Base-by-base conservation (phyloP, 345 rosid genomes). In the Populus deltoides region DNA sequence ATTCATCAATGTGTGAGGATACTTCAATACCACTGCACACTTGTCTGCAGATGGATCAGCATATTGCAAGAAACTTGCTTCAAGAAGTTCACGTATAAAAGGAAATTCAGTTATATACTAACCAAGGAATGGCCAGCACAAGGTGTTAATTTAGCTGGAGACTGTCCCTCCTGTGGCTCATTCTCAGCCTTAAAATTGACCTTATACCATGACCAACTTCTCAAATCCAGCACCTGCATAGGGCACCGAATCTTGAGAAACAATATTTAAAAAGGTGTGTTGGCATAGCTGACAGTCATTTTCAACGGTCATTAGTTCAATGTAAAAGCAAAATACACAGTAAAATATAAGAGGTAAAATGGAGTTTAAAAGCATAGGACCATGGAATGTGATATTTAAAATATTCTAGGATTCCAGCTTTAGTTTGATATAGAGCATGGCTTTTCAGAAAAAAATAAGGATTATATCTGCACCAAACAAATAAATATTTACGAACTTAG, bases 111-210 rank as follows among this genome's bases (percentile, higher is more conserved):
- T 49, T 53, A 47, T 62, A 24, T 29, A 88, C 98, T 86, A 76
- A 97, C 99, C 98, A 97, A 84, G 38, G 97, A 91, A 89, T 92
- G 99, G 83, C 99, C 99, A 73, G 99, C 98, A 85, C 99, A 97
- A 68, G 97, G 89, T 77, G 89, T 80, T 73, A 89, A 70, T 59
- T 85, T 72, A 47, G 86, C 79, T 31, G 86, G 88, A 79, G 92
- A 69, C 29, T 85, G 82, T 7, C 89, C 83, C 77, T 92, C 95
- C 38, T 78, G 78, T 35, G 93, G 81, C 75, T 89, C 94, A 78
- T 84, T 74, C 63, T 75, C 91, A 80, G 65, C 80, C 87, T 91
- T 91, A 74, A 89, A 87, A 83, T 90, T 94, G 81, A 96, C 86
- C 90, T 86, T 94, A 79, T 98, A 90, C 99, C 99, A 96, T 77